Percentiles rank a stretch among this genome's conserved stretches.
Conservation (phyloP, 1,284 basidiomycete species). For the Pseudozyma pruni region DNA sequence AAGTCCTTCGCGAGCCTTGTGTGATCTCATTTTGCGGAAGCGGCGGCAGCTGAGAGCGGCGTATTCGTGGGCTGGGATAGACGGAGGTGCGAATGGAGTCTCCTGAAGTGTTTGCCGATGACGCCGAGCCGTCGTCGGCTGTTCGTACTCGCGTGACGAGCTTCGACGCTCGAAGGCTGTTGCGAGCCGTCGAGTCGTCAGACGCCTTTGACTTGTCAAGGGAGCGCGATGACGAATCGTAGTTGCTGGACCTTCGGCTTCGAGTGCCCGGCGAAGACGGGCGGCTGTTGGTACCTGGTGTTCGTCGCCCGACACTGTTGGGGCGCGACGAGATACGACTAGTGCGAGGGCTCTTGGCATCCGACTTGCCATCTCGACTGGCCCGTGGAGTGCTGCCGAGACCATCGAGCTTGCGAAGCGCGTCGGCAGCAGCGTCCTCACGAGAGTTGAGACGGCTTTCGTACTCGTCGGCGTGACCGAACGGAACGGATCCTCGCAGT, state of each 20-base stretch:
- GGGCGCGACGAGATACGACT: constrained; percentile 50
- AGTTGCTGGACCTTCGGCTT: constrained; percentile 44
- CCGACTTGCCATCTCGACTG: constrained; percentile 43
- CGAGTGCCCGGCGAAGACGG: constrained; percentile 44
- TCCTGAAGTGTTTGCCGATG: constrained; percentile 7
- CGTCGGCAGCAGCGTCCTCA: constrained; percentile 86
- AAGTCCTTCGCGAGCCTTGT: constrained; percentile 22
- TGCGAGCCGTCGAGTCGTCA: constrained; percentile 24
- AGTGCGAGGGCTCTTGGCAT: constrained; percentile 48
- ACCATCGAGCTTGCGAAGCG: constrained; percentile 91
- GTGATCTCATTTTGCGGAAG: constrained; percentile 52
- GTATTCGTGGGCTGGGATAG: constrained; percentile 50
- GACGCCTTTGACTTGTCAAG: constrained; percentile 24
- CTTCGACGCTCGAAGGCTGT: constrained; percentile 41
- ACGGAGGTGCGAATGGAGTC: constrained; percentile 25
- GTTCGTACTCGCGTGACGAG: constrained; percentile 27
- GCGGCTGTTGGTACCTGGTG: constrained; percentile 45
- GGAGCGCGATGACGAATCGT: constrained; percentile 38
- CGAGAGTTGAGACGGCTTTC: constrained; percentile 66
- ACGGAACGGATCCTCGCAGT: constrained; percentile 57
- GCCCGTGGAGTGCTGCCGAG: constrained; percentile 73
- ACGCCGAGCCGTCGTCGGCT: constrained; percentile 12
- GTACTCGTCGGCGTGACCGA: constrained; percentile 52
- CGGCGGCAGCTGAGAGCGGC: constrained; percentile 54
- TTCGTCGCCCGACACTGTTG: constrained; percentile 44